Conservation (phyloP, 805 yeast species). For the Scheffersomyces lignosus region DNA sequence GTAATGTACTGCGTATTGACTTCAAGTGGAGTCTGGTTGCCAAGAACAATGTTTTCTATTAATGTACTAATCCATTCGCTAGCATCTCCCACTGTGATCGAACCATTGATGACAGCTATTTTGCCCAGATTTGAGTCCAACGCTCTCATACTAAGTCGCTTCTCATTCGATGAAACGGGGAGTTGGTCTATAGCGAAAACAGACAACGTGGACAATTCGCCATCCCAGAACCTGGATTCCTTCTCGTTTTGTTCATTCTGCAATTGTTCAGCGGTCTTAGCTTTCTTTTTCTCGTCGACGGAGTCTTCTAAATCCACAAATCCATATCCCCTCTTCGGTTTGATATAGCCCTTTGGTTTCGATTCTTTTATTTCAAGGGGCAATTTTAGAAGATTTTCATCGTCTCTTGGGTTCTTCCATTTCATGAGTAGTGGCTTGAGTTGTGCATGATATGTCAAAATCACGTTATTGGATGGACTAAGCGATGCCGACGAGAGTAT, state of each 20-base stretch:
- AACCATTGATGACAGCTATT: no score
- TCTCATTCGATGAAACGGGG: conserved; percentile 3
- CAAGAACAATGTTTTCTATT: conserved; percentile 4
- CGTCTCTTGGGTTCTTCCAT: neutral
- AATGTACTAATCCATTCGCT: conserved; percentile 16
- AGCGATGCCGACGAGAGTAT: conserved; percentile 14
- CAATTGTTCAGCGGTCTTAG: neutral
- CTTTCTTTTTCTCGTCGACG: conserved; percentile 8
- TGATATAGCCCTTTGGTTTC: conserved; percentile 7
- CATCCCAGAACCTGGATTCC: conserved; percentile 10
- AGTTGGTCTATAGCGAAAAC: conserved; percentile 17
- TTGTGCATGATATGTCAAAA: conserved; percentile 22
- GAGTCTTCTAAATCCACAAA: conserved; percentile 18
- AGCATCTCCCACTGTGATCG: conserved; percentile 6
- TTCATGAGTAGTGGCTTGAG: conserved; percentile 28
- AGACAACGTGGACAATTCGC: conserved; percentile 10
- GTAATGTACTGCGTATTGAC: conserved; percentile 5
- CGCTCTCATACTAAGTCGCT: conserved; percentile 3
- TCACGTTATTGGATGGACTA: conserved; percentile 4
- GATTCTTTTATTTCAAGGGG: neutral
- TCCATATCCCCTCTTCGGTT: conserved; percentile 31
- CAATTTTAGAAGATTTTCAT: neutral
- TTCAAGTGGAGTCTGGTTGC: neutral
- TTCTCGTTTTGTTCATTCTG: neutral
- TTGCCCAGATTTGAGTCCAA: neutral